phyloP scores from a whole-genome alignment of 2,329 filamentous ascomycete genomes.

The Annulohypoxylon truncatum region DNA sequence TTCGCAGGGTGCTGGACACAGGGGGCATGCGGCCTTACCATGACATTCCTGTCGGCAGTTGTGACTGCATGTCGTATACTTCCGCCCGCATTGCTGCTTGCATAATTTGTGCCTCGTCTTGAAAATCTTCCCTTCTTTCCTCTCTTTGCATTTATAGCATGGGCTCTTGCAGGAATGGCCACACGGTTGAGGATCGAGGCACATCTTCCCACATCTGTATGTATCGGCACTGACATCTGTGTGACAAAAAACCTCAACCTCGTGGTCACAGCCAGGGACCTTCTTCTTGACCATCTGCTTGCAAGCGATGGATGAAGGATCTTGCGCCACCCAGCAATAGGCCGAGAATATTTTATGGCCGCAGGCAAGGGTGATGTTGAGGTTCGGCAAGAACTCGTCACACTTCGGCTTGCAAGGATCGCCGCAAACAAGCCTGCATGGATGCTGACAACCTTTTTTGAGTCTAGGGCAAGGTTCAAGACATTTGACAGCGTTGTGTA shows the following conservation, averaged over 20 bases:
- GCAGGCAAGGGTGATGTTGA: slow-evolving; percentile 53
- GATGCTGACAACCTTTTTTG: slow-evolving; percentile 57
- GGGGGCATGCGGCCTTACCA: slow-evolving; percentile 56
- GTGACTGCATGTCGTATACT: slow-evolving; percentile 67
- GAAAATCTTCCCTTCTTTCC: slow-evolving; percentile 47
- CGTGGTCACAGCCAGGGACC: slow-evolving; percentile 68
- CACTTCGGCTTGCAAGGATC: slow-evolving; percentile 57
- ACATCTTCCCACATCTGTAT: slow-evolving; percentile 63
- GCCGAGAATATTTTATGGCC: slow-evolving; percentile 54
- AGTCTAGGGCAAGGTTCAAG: slow-evolving; percentile 57
- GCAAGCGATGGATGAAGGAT: slow-evolving; percentile 62
- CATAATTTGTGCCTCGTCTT: slow-evolving; percentile 61
- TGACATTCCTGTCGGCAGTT: slow-evolving; percentile 66
- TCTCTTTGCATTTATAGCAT: slow-evolving; percentile 63
- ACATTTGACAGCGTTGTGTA: slow-evolving; percentile 61
- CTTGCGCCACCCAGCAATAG: slow-evolving; percentile 57
- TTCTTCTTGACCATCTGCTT: slow-evolving; percentile 56
- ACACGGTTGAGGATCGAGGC: slow-evolving; percentile 61
- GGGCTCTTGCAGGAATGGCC: slow-evolving; percentile 66
- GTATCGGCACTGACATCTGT: slow-evolving; percentile 54
- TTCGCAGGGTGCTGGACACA: slow-evolving; percentile 64
- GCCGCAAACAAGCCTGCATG: slow-evolving; percentile 58
- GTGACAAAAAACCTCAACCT: slow-evolving; percentile 61
- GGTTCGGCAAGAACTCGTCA: slow-evolving; percentile 46
- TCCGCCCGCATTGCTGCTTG: slow-evolving; percentile 60